These are phyloP conservation scores for Diutina rugosa DNA, from an alignment of 1,139 yeast species.

Conservation along the genomic window DNA sequence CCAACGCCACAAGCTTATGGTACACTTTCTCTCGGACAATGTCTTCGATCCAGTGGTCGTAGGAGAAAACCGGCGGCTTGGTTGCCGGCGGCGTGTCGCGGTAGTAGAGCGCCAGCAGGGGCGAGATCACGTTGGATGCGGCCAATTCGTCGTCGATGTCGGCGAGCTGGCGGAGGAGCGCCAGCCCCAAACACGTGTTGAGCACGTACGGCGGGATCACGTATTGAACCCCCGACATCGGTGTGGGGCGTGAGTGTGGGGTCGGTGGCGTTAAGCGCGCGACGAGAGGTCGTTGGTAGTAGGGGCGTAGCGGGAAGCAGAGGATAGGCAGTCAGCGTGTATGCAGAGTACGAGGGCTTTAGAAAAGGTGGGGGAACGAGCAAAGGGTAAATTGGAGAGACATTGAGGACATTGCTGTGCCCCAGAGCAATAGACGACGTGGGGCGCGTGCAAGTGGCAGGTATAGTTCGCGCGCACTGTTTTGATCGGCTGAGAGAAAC, in stretches of 20 bases:
- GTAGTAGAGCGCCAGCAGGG: conserved; percentile 7
- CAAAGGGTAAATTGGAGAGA: too few relatives aligned
- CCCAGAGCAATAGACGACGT: too few relatives aligned
- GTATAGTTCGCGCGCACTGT: too few relatives aligned
- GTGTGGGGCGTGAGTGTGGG: neutral
- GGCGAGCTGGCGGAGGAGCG: conserved; percentile 15
- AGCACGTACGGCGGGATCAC: conserved; percentile 33
- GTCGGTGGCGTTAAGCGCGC: neutral
- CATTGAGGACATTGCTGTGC: too few relatives aligned
- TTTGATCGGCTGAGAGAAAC: too few relatives aligned
- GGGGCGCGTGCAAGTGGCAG: too few relatives aligned
- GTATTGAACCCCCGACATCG: conserved; percentile 8
- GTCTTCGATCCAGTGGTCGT: conserved; percentile 18
- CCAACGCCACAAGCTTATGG: conserved; percentile 24
- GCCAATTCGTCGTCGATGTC: conserved; percentile 15
- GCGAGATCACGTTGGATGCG: conserved; percentile 14
- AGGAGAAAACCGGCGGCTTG: conserved; percentile 11
- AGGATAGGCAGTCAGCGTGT: too few relatives aligned
- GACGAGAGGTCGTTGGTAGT: neutral
- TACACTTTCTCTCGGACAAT: conserved; percentile 23
- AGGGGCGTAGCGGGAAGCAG: too few relatives aligned
- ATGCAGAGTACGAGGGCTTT: too few relatives aligned
- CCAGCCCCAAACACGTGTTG: conserved; percentile 23
- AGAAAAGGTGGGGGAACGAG: too few relatives aligned
- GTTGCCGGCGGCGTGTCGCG: conserved; percentile 7